Evolutionary conservation across 345 rosid genomes (phyloP).

Genomic region (Alliaria petiolata): DNA sequence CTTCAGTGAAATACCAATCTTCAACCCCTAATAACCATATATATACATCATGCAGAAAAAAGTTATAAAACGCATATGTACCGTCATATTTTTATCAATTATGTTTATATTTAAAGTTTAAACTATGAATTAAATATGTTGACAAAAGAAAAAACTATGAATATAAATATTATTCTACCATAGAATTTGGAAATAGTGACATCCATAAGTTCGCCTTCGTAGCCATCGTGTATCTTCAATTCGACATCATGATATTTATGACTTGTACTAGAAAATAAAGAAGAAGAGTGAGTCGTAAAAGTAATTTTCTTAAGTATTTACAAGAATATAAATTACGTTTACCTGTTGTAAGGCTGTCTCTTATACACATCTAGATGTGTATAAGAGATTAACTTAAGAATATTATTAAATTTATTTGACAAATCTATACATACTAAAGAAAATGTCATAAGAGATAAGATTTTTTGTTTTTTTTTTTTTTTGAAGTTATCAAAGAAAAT

Average conservation of each 20-base stretch:
- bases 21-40: too few relatives aligned
- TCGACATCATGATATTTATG: slow-evolving; percentile 29
- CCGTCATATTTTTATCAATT: too few relatives aligned
- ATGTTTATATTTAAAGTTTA: background rate
- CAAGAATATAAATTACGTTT: background rate
- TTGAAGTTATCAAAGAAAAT: too few relatives aligned
- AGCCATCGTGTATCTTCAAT: slow-evolving; percentile 50
- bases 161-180: slow-evolving; percentile 38
- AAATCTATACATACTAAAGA: too few relatives aligned
- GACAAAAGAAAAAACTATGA: background rate
- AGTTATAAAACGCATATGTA: too few relatives aligned
- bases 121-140: background rate
- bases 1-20: too few relatives aligned
- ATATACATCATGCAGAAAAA: too few relatives aligned
- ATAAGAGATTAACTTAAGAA: too few relatives aligned
- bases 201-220: slow-evolving; percentile 52
- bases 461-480: too few relatives aligned
- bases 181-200: slow-evolving; percentile 47
- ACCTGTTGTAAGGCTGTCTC: background rate
- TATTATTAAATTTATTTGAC: too few relatives aligned
- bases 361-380: too few relatives aligned
- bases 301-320: background rate
- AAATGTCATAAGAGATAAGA: too few relatives aligned
- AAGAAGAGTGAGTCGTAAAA: background rate
- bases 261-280: slow-evolving; percentile 21